These are phyloP conservation scores for Gentiana straminea DNA, from an alignment of 257 asterid genomes.

Conservation along the genomic window DNA sequence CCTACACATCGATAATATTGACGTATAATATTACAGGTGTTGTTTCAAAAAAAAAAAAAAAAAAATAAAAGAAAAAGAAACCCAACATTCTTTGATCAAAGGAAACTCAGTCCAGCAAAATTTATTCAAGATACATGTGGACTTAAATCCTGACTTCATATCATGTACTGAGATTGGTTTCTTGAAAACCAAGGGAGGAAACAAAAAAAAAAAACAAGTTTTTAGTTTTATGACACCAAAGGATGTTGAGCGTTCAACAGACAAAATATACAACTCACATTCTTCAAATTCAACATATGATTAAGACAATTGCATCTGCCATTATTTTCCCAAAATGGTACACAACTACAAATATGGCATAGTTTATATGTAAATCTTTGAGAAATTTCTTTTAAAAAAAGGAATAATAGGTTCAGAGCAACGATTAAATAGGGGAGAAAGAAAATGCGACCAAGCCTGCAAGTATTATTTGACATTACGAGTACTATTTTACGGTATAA, in stretches of 20 bases:
- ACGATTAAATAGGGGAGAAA: not conserved
- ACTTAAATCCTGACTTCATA: too few relatives aligned
- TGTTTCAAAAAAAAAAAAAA: constrained; percentile 15
- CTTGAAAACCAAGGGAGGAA: not conserved
- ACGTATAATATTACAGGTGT: not conserved
- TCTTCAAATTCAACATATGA: constrained; percentile 22
- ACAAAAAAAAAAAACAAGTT: constrained; percentile 38
- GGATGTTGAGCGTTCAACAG: constrained; percentile 53
- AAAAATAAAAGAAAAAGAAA: constrained; percentile 19
- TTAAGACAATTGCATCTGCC: constrained; percentile 70
- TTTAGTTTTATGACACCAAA: constrained; percentile 32
- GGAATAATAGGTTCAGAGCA: constrained; percentile 7
- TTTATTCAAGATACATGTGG: constrained; percentile 18
- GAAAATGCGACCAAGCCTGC: not conserved
- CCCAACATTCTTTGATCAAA: constrained; percentile 55
- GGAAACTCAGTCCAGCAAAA: constrained; percentile 34
- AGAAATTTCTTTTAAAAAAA: not conserved
- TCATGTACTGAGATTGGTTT: constrained; percentile 21
- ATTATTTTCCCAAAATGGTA: constrained; percentile 70
- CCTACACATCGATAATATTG: too few relatives aligned
- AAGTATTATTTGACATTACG: too few relatives aligned
- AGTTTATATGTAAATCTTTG: not conserved
- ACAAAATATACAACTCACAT: constrained; percentile 36
- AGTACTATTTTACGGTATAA: too few relatives aligned
- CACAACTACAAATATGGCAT: constrained; percentile 5